Conservation (phyloP, 139 green algal species). For the Chlorella sp. region DNA sequence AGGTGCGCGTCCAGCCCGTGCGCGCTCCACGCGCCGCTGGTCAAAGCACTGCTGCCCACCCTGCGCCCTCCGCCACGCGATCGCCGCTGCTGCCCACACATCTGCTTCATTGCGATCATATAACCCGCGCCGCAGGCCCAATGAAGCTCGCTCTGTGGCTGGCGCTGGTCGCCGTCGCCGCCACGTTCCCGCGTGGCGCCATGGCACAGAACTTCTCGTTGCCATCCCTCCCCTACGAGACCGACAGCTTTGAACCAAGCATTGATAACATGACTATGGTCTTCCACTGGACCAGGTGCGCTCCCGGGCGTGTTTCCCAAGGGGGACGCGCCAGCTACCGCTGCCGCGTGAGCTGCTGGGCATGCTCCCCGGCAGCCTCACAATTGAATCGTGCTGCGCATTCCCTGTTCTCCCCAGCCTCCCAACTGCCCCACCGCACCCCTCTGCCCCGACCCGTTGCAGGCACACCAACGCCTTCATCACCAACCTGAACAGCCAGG, state of each 20-base stretch:
- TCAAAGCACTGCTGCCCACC: no score
- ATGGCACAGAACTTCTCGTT: background rate
- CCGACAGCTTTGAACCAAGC: background rate
- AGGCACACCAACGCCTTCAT: constrained; percentile 17
- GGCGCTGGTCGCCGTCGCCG: no score
- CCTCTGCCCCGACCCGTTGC: background rate
- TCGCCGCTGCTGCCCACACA: no score
- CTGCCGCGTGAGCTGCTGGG: background rate
- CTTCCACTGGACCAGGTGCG: background rate
- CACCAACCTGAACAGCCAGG: constrained; percentile 17
- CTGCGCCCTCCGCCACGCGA: no score
- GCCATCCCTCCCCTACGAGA: background rate
- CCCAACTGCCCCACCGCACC: background rate
- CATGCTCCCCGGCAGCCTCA: background rate
- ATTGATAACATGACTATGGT: background rate
- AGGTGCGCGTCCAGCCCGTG: no score
- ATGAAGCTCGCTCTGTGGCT: no score
- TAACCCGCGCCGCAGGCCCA: no score
- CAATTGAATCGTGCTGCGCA: background rate
- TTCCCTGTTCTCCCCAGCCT: background rate
- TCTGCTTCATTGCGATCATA: no score
- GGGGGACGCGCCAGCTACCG: background rate
- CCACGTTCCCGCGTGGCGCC: no score
- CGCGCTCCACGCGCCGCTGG: no score
- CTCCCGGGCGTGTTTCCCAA: no score